Conservation (phyloP, 1,284 basidiomycete genomes). For the Xerocomus amazonicus region DNA sequence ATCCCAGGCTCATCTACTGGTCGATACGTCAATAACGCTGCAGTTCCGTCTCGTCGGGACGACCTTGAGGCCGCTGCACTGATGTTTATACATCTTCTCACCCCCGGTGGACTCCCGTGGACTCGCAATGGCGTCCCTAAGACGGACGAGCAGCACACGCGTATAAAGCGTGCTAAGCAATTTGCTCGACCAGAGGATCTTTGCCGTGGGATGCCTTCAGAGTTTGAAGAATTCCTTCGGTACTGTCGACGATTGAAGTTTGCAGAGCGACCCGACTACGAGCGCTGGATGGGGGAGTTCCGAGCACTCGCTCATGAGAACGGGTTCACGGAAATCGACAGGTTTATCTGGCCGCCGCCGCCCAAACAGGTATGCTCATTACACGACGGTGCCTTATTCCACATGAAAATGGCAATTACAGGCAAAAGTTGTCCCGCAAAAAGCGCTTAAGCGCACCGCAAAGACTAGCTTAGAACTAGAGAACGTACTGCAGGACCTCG, state of each 20-base stretch:
- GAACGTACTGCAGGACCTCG: constrained; percentile 54
- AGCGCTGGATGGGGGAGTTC: constrained; percentile 58
- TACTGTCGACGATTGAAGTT: constrained; percentile 68
- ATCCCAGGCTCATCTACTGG: constrained; percentile 11
- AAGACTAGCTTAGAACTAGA: constrained; percentile 43
- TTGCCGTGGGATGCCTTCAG: constrained; percentile 62
- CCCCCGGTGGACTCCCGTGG: constrained; percentile 70
- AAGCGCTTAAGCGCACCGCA: constrained; percentile 28
- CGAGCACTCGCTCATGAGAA: constrained; percentile 51
- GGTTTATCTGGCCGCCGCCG: constrained; percentile 69
- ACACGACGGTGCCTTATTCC: background rate
- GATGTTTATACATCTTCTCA: constrained; percentile 75
- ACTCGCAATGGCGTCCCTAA: constrained; percentile 73
- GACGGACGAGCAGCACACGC: constrained; percentile 56
- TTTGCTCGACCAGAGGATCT: constrained; percentile 57
- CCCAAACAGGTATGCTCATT: constrained; percentile 26
- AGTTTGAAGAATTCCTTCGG: constrained; percentile 70
- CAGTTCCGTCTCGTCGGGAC: constrained; percentile 71
- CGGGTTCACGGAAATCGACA: constrained; percentile 55
- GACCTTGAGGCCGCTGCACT: constrained; percentile 72
- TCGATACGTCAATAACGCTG: constrained; percentile 17
- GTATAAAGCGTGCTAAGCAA: constrained; percentile 59
- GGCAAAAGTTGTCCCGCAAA: constrained; percentile 26
- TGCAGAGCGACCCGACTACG: constrained; percentile 63
- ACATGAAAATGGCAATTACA: constrained; percentile 8